phyloP scores from a whole-genome alignment of 2,329 filamentous ascomycete genomes.

The Arthrinium phaeospermum region DNA sequence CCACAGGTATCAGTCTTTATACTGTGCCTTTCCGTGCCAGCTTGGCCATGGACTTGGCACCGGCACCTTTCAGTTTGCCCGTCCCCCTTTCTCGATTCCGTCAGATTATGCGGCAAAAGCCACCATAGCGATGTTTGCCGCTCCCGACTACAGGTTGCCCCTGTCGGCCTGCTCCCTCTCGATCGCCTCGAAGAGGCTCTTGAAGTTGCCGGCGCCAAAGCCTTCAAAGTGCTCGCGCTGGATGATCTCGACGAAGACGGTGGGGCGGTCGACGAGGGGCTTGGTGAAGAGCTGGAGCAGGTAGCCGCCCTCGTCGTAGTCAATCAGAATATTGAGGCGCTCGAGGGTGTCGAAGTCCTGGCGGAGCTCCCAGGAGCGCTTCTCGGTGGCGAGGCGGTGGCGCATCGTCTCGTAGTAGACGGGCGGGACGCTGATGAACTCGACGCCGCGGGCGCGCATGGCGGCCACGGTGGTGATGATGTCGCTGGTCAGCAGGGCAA shows the following conservation, averaged over 20 bases:
- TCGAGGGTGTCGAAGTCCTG: slow-evolving; percentile 82
- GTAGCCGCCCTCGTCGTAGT: slow-evolving; percentile 94
- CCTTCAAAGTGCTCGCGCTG: slow-evolving; percentile 89
- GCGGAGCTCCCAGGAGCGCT: slow-evolving; percentile 66
- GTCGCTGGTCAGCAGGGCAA: slow-evolving; percentile 81
- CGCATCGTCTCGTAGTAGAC: slow-evolving; percentile 85
- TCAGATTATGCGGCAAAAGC: neutral
- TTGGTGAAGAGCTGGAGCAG: slow-evolving; percentile 79
- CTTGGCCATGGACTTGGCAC: neutral
- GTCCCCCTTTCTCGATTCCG: too few species aligned
- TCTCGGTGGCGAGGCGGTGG: slow-evolving; percentile 70
- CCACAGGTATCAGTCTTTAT: neutral
- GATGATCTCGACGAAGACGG: slow-evolving; percentile 96
- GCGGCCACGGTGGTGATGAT: slow-evolving; percentile 80
- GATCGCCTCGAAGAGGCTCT: slow-evolving; percentile 92
- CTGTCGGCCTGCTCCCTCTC: slow-evolving; percentile 88
- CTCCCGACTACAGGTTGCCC: slow-evolving; percentile 72
- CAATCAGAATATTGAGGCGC: slow-evolving; percentile 85
- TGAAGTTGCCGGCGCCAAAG: slow-evolving; percentile 95
- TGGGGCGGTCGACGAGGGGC: slow-evolving; percentile 92
- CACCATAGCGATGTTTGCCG: neutral
- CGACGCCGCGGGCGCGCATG: slow-evolving; percentile 83
- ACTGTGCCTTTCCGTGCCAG: neutral
- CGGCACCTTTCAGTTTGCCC: neutral
- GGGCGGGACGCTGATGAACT: slow-evolving; percentile 89